phyloP scores from a whole-genome alignment of 441 rosid species.

The Populus hybrid region DNA sequence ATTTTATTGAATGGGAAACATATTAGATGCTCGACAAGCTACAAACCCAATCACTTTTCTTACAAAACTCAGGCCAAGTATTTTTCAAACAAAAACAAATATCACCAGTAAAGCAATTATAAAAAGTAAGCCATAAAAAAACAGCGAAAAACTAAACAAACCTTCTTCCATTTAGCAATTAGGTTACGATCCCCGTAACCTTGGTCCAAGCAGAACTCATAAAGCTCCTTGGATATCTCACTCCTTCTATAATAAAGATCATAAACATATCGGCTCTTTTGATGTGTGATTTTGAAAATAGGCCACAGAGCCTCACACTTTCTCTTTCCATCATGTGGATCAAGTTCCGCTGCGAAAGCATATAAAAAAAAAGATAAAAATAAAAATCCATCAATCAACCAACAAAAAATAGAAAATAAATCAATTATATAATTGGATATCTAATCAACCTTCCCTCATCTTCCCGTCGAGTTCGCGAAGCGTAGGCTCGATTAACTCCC shows the following conservation, averaged over 20 bases:
- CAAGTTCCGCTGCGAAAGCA: conserved; percentile 58
- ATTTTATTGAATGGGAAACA: neutral
- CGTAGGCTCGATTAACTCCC: conserved; percentile 83
- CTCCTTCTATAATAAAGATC: conserved; percentile 53
- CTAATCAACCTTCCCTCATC: conserved; percentile 66
- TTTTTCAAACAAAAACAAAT: neutral
- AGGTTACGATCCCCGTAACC: conserved; percentile 60
- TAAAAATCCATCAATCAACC: neutral
- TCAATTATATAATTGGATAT: neutral
- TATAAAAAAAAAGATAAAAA: neutral
- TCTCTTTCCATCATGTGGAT: conserved; percentile 72
- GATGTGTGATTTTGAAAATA: conserved; percentile 72
- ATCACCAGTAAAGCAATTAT: neutral
- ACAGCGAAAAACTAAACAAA: neutral
- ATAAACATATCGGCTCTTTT: conserved; percentile 66
- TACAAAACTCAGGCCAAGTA: neutral
- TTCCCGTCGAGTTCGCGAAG: conserved; percentile 53
- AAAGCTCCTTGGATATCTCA: conserved; percentile 69
- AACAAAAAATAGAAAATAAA: neutral
- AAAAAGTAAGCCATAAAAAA: neutral
- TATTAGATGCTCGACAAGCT: neutral
- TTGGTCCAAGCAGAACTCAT: conserved; percentile 74
- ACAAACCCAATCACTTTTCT: neutral
- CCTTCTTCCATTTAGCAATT: conserved; percentile 77
- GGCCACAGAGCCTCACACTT: conserved; percentile 79